Percentiles rank a stretch among this genome's conserved stretches.
Conservation (phyloP, 2,329 filamentous ascomycete species). For the Colletotrichum liriopes region DNA sequence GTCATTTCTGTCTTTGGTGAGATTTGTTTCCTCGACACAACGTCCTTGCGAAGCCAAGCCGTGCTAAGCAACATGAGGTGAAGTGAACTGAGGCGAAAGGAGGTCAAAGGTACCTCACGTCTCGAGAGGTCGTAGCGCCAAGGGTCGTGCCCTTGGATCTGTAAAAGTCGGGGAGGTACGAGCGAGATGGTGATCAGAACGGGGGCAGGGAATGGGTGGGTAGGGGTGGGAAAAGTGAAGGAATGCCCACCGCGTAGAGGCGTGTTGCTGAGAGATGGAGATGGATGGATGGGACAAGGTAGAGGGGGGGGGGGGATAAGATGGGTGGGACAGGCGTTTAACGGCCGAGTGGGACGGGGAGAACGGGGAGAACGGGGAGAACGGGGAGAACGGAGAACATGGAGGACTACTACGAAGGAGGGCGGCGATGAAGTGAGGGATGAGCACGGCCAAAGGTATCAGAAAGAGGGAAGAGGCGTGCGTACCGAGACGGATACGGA, state of each 20-base stretch:
- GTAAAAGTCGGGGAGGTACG: constrained; percentile 3
- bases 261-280: constrained; percentile 7
- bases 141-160: constrained; percentile 15
- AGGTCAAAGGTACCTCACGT: constrained; percentile 2
- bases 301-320: background rate
- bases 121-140: constrained; percentile 21
- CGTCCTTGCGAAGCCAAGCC: constrained; percentile 16
- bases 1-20: background rate
- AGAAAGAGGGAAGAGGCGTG: constrained; percentile 6
- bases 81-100: constrained; percentile 5
- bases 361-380: background rate
- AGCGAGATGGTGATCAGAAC: background rate
- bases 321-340: constrained; percentile 11
- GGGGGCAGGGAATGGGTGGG: constrained; percentile 1
- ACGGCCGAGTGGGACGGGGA: constrained; percentile 4
- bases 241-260: background rate
- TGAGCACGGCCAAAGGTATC: constrained; percentile 9
- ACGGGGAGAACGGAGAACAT: background rate
- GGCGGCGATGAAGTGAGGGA: constrained; percentile 23
- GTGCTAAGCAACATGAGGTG: constrained; percentile 16
- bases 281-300: constrained; percentile 2
- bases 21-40: background rate
- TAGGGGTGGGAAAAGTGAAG: background rate
- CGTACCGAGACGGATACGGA: background rate
- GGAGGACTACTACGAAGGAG: background rate